These are phyloP conservation scores for Microbotryum scabiosae DNA, from an alignment of 1,284 basidiomycete genomes.

Conservation along the genomic window DNA sequence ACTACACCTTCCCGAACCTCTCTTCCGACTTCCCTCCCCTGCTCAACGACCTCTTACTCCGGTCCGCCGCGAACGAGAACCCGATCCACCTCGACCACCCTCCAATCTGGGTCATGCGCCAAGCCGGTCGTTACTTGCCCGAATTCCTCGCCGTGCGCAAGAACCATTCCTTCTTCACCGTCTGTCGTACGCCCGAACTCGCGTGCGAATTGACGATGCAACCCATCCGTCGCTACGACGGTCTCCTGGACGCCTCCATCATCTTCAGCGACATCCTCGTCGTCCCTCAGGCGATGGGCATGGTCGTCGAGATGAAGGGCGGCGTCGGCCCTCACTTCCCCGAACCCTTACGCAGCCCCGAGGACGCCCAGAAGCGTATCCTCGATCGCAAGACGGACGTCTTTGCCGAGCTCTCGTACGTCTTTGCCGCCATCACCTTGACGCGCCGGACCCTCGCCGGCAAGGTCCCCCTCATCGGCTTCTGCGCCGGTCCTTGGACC, in stretches of 20 bases:
- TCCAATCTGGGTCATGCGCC: slow-evolving; percentile 98
- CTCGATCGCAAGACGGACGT: slow-evolving; percentile 56
- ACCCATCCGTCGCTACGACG: slow-evolving; percentile 76
- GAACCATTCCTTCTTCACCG: slow-evolving; percentile 81
- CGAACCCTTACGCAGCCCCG: slow-evolving; percentile 65
- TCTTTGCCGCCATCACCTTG: slow-evolving; percentile 77
- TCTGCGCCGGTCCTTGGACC: slow-evolving; percentile 93
- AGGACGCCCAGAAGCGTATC: slow-evolving; percentile 51
- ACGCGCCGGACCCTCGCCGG: slow-evolving; percentile 70
- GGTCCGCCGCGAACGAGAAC: slow-evolving; percentile 76
- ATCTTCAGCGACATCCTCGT: slow-evolving; percentile 94
- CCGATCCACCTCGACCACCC: slow-evolving; percentile 62
- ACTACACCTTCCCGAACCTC: slow-evolving; percentile 19
- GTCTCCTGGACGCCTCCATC: slow-evolving; percentile 81
- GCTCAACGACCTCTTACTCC: slow-evolving; percentile 80
- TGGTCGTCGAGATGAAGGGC: slow-evolving; percentile 88
- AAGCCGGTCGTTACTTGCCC: slow-evolving; percentile 50
- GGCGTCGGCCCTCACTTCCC: slow-evolving; percentile 68
- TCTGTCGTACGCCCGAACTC: slow-evolving; percentile 77
- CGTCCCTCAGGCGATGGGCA: slow-evolving; percentile 87
- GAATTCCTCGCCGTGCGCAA: slow-evolving; percentile 64
- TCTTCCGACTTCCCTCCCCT: slow-evolving; percentile 56
- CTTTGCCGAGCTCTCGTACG: slow-evolving; percentile 73
- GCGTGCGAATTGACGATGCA: slow-evolving; percentile 82
- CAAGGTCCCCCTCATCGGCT: slow-evolving; percentile 86